These are phyloP conservation scores for Melampsora larici-populina DNA, from an alignment of 1,284 basidiomycete species.

Conservation along the genomic window DNA sequence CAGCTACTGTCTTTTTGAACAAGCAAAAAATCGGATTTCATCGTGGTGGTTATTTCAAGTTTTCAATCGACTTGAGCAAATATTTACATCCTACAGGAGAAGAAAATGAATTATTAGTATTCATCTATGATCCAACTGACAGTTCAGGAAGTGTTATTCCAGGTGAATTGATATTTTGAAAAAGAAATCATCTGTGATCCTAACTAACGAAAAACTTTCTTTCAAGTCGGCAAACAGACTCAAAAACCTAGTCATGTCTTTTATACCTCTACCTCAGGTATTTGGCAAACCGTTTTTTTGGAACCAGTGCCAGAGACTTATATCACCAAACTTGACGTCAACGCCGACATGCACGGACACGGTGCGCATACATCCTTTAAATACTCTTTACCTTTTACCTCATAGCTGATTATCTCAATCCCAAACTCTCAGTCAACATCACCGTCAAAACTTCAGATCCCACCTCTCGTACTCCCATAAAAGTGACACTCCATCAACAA, in stretches of 20 bases:
- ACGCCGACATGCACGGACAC: slow-evolving; percentile 13
- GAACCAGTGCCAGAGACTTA: slow-evolving; percentile 40
- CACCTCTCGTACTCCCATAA: not conserved
- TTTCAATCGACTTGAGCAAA: slow-evolving; percentile 35
- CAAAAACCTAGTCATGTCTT: slow-evolving; percentile 22
- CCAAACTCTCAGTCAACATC: slow-evolving; percentile 14
- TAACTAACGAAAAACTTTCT: not conserved
- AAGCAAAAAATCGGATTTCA: slow-evolving; percentile 42
- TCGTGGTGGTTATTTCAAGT: slow-evolving; percentile 43
- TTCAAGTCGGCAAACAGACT: slow-evolving; percentile 32
- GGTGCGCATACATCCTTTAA: not conserved
- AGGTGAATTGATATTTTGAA: slow-evolving; percentile 13
- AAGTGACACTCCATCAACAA: slow-evolving; percentile 10
- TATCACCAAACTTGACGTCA: slow-evolving; percentile 18
- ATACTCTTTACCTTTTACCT: not conserved
- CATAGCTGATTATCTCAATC: not conserved
- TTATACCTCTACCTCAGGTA: slow-evolving; percentile 42
- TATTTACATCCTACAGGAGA: slow-evolving; percentile 20
- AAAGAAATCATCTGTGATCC: not conserved
- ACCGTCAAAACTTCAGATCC: slow-evolving; percentile 13
- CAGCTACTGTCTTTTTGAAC: slow-evolving; percentile 44
- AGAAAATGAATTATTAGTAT: slow-evolving; percentile 43
- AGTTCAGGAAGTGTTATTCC: slow-evolving; percentile 13
- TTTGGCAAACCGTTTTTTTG: slow-evolving; percentile 43
- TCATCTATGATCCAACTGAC: slow-evolving; percentile 44